A percentile compares a stretch with the other conserved stretches of the same genome.
phyloP scores from a whole-genome alignment of 1,284 basidiomycete genomes.

The Ustilago bromivora region DNA sequence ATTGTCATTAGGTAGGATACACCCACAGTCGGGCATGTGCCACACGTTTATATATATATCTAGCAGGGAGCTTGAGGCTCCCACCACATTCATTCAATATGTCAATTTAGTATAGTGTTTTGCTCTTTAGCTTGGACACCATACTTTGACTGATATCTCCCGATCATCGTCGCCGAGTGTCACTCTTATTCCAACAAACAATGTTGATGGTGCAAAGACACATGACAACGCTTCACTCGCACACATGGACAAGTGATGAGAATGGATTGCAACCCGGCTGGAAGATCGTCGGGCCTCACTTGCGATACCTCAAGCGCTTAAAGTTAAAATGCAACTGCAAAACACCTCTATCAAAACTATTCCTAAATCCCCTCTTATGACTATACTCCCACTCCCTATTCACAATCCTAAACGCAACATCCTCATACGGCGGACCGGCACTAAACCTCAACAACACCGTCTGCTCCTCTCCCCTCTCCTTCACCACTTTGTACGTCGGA shows the following conservation, averaged over 20 bases:
- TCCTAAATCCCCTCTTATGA: slow-evolving; percentile 79
- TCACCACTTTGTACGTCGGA: slow-evolving; percentile 86
- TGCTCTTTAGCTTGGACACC: too few relatives aligned
- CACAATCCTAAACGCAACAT: slow-evolving; percentile 97
- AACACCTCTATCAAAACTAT: slow-evolving; percentile 75
- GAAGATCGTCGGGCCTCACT: slow-evolving; percentile 30
- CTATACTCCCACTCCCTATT: slow-evolving; percentile 98
- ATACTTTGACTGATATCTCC: too few relatives aligned
- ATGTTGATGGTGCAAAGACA: background rate
- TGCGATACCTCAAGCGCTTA: slow-evolving; percentile 65
- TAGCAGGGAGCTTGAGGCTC: too few relatives aligned
- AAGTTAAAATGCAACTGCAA: slow-evolving; percentile 68
- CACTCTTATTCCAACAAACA: too few relatives aligned
- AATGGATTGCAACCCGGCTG: too few relatives aligned
- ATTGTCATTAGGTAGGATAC: too few relatives aligned
- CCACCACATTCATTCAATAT: too few relatives aligned
- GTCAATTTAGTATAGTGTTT: too few relatives aligned
- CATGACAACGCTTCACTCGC: background rate
- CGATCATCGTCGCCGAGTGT: too few relatives aligned
- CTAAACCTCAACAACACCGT: slow-evolving; percentile 93
- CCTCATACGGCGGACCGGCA: slow-evolving; percentile 98
- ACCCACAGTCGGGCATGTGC: too few relatives aligned
- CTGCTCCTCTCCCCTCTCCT: slow-evolving; percentile 89
- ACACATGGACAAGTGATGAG: slow-evolving; percentile 1
- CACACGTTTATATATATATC: too few relatives aligned